Percentiles rank a stretch among this genome's conserved stretches.
These are phyloP conservation scores for Trichoderma virens DNA, from an alignment of 495 filamentous ascomycete genomes.

Conservation along the genomic window DNA sequence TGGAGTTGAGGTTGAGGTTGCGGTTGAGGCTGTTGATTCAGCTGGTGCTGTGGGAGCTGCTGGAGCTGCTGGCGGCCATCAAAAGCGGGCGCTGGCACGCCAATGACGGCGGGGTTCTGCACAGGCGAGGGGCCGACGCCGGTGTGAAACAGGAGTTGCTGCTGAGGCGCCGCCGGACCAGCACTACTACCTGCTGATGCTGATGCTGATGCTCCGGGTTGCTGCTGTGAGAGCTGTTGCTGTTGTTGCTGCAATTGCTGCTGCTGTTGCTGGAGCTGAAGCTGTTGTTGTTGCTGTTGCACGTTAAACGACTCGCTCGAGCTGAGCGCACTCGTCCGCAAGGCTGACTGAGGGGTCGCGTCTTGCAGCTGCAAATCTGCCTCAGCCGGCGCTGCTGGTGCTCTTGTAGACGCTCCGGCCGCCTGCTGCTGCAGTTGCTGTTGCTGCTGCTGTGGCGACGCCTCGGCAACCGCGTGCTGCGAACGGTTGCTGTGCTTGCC, in stretches of 20 bases:
- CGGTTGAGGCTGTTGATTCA: constrained; percentile 23
- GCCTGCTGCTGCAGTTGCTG: constrained; percentile 8
- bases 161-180: constrained; percentile 27
- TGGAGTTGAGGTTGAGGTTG: constrained; percentile 16
- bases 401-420: constrained; percentile 13
- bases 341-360: constrained; percentile 35
- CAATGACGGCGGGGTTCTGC: constrained; percentile 29
- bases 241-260: constrained; percentile 14
- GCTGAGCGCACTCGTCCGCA: constrained; percentile 30
- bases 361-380: constrained; percentile 12
- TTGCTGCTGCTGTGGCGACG: constrained; percentile 14
- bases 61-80: constrained; percentile 19
- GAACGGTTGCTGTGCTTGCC: constrained; percentile 25
- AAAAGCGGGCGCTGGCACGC: constrained; percentile 14
- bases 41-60: constrained; percentile 7
- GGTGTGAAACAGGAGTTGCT: constrained; percentile 20
- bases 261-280: constrained; percentile 10
- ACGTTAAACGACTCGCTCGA: constrained; percentile 41
- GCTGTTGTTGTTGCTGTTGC: constrained; percentile 17
- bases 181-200: constrained; percentile 19
- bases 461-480: constrained; percentile 23
- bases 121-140: constrained; percentile 16
- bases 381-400: constrained; percentile 7
- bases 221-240: constrained; percentile 12
- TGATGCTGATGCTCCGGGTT: constrained; percentile 24